A percentile compares a stretch with the other conserved stretches of the same genome.
Conservation (phyloP, 208 protist genomes). For the Leptomonas pyrrhocoris region DNA sequence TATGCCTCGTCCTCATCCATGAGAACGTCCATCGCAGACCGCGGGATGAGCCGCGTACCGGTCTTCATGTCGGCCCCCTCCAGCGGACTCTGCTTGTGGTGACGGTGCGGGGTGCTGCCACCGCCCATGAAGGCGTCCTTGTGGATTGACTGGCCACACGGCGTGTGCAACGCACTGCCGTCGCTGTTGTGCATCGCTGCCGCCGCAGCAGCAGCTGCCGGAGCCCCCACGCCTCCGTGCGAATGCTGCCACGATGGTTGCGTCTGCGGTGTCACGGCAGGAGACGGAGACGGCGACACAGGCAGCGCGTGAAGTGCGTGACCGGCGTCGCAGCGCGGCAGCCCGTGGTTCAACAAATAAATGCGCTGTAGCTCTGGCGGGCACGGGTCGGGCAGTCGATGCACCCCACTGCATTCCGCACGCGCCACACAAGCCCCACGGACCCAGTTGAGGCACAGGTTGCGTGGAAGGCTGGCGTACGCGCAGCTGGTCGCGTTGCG, state of each 20-base stretch:
- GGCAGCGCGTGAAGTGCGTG: conserved; percentile 1
- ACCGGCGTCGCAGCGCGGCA: conserved; percentile 23
- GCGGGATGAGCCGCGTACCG: not conserved
- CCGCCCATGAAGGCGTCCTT: conserved; percentile 15
- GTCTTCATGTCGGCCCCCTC: not conserved
- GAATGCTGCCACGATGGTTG: not conserved
- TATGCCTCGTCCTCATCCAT: not conserved
- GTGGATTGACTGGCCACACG: conserved; percentile 22
- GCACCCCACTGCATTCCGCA: conserved; percentile 63
- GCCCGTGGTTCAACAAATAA: conserved; percentile 66
- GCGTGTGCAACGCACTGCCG: conserved; percentile 18
- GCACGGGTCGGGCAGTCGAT: conserved; percentile 73
- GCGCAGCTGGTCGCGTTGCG: conserved; percentile 67
- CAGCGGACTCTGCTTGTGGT: not conserved
- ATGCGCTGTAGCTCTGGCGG: conserved; percentile 48
- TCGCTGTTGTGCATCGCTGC: not conserved
- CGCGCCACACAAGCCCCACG: conserved; percentile 55
- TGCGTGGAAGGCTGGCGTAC: conserved; percentile 59
- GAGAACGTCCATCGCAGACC: conserved; percentile 13
- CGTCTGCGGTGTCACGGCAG: not conserved
- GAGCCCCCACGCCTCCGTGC: not conserved
- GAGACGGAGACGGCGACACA: not conserved
- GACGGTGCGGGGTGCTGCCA: conserved; percentile 26
- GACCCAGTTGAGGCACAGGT: conserved; percentile 83
- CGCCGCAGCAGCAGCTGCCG: not conserved